phyloP scores from a whole-genome alignment of 176 grass and related monocot species.

The Musa troglodytarum region DNA sequence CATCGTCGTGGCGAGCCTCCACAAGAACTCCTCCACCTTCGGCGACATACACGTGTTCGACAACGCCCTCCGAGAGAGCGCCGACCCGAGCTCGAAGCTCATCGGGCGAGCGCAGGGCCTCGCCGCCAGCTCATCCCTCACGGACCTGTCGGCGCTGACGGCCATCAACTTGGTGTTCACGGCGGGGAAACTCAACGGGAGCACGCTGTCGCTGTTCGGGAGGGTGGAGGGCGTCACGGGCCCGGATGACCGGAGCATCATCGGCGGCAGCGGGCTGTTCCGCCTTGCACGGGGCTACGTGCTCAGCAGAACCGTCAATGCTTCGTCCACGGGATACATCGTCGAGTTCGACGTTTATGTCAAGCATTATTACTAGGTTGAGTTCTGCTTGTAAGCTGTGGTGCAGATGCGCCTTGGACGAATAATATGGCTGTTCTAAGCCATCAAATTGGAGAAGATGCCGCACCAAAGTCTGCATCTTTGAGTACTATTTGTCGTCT shows the following conservation, averaged over 20 bases:
- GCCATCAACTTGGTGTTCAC: not conserved
- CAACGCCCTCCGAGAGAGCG: slow-evolving; percentile 10
- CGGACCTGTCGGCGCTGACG: not conserved
- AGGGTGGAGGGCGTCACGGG: not conserved
- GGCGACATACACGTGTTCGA: slow-evolving; percentile 21
- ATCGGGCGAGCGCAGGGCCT: not conserved
- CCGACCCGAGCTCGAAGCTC: slow-evolving; percentile 24
- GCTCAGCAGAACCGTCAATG: not conserved
- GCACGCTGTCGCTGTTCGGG: not conserved
- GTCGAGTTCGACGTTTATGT: not conserved
- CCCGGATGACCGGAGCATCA: not conserved
- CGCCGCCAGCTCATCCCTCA: not conserved
- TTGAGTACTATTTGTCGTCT: too few relatives aligned
- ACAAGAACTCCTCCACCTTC: slow-evolving; percentile 13
- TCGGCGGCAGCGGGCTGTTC: not conserved
- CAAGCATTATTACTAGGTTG: not conserved
- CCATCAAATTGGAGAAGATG: too few relatives aligned
- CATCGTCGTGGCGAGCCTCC: slow-evolving; percentile 18
- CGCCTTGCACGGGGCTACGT: not conserved
- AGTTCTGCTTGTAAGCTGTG: too few relatives aligned
- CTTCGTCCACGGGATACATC: not conserved
- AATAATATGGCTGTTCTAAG: too few relatives aligned
- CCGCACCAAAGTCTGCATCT: too few relatives aligned
- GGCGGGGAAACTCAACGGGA: not conserved
- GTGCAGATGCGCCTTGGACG: too few relatives aligned